Evolutionary conservation across 1,284 basidiomycete species (phyloP).

Genomic region (Ceratobasidium theobromae): DNA sequence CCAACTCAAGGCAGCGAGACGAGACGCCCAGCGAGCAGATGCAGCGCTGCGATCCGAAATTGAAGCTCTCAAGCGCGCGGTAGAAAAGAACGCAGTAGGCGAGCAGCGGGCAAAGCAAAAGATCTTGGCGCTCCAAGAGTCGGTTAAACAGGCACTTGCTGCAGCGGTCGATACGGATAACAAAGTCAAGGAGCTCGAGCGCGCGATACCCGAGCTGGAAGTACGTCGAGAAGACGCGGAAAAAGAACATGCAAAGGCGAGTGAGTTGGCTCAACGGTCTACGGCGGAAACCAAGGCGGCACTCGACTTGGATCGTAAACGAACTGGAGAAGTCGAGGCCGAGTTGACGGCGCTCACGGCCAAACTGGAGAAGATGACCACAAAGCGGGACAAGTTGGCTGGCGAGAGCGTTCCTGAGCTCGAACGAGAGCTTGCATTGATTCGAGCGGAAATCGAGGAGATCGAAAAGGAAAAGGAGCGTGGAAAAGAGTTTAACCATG

Average conservation of each 20-base stretch:
- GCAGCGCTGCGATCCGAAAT: slow-evolving; percentile 72
- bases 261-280: slow-evolving; percentile 43
- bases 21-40: slow-evolving; percentile 73
- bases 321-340: slow-evolving; percentile 49
- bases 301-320: slow-evolving; percentile 48
- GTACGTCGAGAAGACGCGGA: slow-evolving; percentile 51
- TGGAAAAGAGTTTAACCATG: slow-evolving; percentile 33
- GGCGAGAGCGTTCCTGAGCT: slow-evolving; percentile 57
- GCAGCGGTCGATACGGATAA: slow-evolving; percentile 59
- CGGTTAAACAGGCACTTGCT: slow-evolving; percentile 65
- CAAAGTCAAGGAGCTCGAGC: slow-evolving; percentile 54
- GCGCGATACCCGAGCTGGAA: slow-evolving; percentile 52
- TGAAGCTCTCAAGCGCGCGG: slow-evolving; percentile 67
- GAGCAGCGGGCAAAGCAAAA: slow-evolving; percentile 73
- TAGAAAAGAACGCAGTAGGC: slow-evolving; percentile 63
- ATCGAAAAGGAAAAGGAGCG: slow-evolving; percentile 41
- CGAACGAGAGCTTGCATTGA: slow-evolving; percentile 54
- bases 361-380: slow-evolving; percentile 55
- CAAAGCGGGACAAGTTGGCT: slow-evolving; percentile 60
- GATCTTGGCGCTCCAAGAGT: slow-evolving; percentile 72
- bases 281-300: slow-evolving; percentile 44
- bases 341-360: slow-evolving; percentile 49
- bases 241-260: slow-evolving; percentile 50
- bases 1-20: slow-evolving; percentile 65
- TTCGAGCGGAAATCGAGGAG: slow-evolving; percentile 54